These are phyloP conservation scores for Populus tremula DNA, from an alignment of 345 rosid genomes.

Conservation along the genomic window DNA sequence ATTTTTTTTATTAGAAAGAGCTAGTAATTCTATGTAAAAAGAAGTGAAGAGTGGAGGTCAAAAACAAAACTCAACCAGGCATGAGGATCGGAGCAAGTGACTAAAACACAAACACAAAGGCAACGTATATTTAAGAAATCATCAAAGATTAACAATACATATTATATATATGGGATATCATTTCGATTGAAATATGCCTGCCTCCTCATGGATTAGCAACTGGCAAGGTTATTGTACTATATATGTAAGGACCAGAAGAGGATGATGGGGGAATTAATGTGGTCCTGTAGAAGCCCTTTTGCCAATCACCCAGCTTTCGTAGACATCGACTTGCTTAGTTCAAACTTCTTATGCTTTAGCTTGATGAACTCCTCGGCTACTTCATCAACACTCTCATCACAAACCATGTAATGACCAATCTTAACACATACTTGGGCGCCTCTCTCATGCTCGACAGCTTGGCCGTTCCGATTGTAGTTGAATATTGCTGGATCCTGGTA, in stretches of 20 bases:
- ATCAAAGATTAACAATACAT: neutral
- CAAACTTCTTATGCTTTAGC: constrained; percentile 56
- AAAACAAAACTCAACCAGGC: no score
- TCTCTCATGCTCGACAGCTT: constrained; percentile 5
- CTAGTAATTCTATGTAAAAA: no score
- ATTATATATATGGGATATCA: no score
- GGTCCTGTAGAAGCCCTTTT: neutral
- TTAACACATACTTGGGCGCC: neutral
- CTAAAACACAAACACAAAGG: neutral
- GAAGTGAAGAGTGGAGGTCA: no score
- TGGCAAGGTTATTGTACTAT: neutral
- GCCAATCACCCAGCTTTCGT: neutral
- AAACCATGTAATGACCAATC: neutral
- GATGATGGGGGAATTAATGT: neutral
- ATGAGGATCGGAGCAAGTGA: no score
- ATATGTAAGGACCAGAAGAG: neutral
- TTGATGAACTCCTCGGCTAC: constrained; percentile 66
- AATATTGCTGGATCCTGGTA: neutral
- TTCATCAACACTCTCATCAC: constrained; percentile 37
- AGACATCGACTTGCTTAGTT: neutral
- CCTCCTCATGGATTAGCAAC: neutral
- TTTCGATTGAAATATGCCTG: no score
- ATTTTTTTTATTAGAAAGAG: no score
- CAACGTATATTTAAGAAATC: neutral
- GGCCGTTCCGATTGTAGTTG: neutral